Conservation (phyloP, 78 protist species). For the Carpediemonas membranifera region DNA sequence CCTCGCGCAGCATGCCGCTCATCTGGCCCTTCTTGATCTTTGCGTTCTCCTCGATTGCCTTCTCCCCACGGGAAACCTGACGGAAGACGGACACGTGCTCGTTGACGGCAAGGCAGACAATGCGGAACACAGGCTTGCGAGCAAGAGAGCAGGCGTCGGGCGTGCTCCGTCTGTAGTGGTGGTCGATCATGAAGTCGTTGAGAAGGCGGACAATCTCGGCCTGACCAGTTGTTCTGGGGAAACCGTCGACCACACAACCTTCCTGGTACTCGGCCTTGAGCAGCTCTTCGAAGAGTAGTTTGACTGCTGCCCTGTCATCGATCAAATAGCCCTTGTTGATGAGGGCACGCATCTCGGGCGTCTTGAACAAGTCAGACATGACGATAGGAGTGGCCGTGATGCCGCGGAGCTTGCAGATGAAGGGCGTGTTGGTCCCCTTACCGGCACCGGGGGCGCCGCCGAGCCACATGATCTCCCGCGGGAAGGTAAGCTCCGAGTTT, state of each 20-base stretch:
- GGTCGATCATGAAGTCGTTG: conserved; percentile 44
- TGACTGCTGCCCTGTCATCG: conserved; percentile 36
- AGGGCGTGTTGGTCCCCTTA: not conserved
- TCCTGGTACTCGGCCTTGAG: conserved; percentile 25
- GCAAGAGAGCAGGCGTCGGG: conserved; percentile 24
- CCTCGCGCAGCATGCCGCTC: not conserved
- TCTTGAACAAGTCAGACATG: conserved; percentile 13
- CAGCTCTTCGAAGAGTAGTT: conserved; percentile 27
- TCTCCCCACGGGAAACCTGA: conserved; percentile 47
- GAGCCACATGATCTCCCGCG: not conserved
- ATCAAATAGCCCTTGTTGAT: conserved; percentile 43
- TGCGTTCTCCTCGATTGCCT: conserved; percentile 26
- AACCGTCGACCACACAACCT: conserved; percentile 58
- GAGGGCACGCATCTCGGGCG: conserved; percentile 6
- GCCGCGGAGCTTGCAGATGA: not conserved
- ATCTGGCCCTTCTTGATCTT: not conserved
- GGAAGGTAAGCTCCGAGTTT: too few species aligned
- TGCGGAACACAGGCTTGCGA: conserved; percentile 52
- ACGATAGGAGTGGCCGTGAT: not conserved
- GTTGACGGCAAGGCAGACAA: conserved; percentile 45
- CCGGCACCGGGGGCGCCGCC: not conserved
- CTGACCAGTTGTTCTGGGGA: conserved; percentile 54
- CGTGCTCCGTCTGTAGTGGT: conserved; percentile 20
- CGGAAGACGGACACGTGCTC: conserved; percentile 47
- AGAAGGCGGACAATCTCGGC: conserved; percentile 38